A percentile compares a stretch with the other conserved stretches of the same genome.
Evolutionary conservation across 164 flowering plant genomes (phyloP).

Genomic region (Kingdonia uniflora): DNA sequence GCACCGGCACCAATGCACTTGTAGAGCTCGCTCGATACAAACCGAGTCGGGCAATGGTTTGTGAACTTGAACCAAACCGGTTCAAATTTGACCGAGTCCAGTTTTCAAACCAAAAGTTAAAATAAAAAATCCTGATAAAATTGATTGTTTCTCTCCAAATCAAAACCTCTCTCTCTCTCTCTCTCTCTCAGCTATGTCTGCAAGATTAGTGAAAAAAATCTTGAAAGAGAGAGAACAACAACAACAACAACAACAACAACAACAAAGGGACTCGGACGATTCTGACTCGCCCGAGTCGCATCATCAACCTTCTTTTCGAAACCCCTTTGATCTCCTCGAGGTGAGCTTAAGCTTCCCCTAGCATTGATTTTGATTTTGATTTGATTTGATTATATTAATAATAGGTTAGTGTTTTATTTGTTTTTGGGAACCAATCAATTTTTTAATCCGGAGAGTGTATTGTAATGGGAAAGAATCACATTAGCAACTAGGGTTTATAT

Average conservation of each 20-base stretch:
- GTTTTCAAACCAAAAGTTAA: no score
- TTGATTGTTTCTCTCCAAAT: no score
- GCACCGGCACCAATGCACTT: no score
- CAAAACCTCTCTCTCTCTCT: no score
- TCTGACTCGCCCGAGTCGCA: slow-evolving; percentile 13
- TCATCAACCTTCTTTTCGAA: slow-evolving; percentile 15
- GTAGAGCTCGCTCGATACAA: no score
- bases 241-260: slow-evolving; percentile 6
- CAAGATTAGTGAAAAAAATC: slow-evolving; percentile 28
- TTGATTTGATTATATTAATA: not conserved
- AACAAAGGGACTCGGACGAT: slow-evolving; percentile 15
- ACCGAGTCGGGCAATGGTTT: no score
- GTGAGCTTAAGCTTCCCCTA: slow-evolving; percentile 10
- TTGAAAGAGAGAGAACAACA: slow-evolving; percentile 34
- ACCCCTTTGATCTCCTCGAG: slow-evolving; percentile 39
- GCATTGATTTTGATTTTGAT: not conserved
- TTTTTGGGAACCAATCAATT: not conserved
- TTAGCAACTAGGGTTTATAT: not conserved
- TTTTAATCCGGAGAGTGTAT: not conserved
- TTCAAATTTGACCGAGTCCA: no score
- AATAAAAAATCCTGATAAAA: no score
- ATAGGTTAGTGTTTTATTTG: not conserved
- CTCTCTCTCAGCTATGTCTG: slow-evolving; percentile 18
- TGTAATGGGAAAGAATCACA: not conserved
- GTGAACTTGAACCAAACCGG: no score